phyloP scores from a whole-genome alignment of 2,329 filamentous ascomycete species.

The Nemania diffusa region DNA sequence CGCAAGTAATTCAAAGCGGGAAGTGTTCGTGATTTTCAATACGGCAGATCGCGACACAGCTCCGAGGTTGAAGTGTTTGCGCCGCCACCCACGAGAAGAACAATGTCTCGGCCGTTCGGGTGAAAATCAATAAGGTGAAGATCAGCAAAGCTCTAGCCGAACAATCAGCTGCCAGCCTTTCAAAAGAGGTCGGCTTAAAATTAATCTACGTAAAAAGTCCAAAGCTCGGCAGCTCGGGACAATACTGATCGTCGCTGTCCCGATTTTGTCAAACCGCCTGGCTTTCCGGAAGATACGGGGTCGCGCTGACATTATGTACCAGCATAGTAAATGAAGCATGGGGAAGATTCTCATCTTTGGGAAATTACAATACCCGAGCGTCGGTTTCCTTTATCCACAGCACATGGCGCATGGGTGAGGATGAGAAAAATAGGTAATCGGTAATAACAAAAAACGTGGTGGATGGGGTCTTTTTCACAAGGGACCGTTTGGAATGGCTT shows the following conservation, averaged over 20 bases:
- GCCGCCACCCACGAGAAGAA: conserved; percentile 11
- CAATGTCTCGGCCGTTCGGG: conserved; percentile 24
- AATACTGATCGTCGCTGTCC: conserved; percentile 15
- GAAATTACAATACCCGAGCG: conserved; percentile 19
- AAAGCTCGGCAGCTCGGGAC: conserved; percentile 31
- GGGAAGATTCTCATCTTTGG: conserved; percentile 3
- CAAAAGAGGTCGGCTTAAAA: conserved; percentile 12
- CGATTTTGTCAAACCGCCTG: neutral
- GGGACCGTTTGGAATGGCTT: conserved; percentile 22
- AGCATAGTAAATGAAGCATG: neutral
- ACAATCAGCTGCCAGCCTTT: conserved; percentile 23
- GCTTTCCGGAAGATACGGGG: neutral
- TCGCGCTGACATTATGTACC: neutral
- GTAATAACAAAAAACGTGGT: conserved; percentile 29
- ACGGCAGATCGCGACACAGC: conserved; percentile 24
- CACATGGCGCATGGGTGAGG: neutral
- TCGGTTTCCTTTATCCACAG: conserved; percentile 21
- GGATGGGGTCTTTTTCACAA: conserved; percentile 12
- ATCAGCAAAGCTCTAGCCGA: conserved; percentile 26
- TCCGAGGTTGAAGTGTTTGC: conserved; percentile 22
- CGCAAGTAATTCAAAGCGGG: conserved; percentile 1
- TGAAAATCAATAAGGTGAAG: conserved; percentile 16
- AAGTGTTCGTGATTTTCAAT: neutral
- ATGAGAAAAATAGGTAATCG: neutral
- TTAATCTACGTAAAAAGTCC: conserved; percentile 7